Percentiles rank a stretch among this genome's conserved stretches.
Evolutionary conservation across 352 stramenopile species (phyloP).

Genomic region (Globisporangium nodosum): DNA sequence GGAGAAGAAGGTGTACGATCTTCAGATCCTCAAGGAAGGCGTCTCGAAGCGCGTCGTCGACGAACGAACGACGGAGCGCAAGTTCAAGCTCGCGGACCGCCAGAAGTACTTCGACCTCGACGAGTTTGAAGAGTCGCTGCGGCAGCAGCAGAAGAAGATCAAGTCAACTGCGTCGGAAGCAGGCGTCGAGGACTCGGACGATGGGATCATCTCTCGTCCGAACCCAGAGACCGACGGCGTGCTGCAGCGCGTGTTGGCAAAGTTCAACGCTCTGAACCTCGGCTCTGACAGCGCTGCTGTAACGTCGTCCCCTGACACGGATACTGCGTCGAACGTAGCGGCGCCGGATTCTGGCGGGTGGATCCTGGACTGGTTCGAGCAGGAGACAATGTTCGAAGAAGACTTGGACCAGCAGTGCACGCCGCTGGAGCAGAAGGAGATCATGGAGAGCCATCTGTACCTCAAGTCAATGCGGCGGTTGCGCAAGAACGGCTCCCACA

Average conservation of each 20-base stretch:
- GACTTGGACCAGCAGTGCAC: constrained; percentile 77
- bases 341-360: constrained; percentile 15
- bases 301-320: constrained; percentile 1
- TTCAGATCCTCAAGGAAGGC: constrained; percentile 88
- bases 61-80: constrained; percentile 76
- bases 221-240: constrained; percentile 45
- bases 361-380: constrained; percentile 84
- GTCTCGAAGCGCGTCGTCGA: constrained; percentile 88
- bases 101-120: constrained; percentile 84
- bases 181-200: background rate
- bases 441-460: constrained; percentile 66
- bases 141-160: constrained; percentile 19
- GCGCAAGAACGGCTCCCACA: constrained; percentile 22
- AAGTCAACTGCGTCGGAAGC: background rate
- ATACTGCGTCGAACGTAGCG: background rate
- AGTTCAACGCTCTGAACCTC: constrained; percentile 20
- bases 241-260: constrained; percentile 39
- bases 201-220: background rate
- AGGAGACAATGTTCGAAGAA: constrained; percentile 90
- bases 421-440: constrained; percentile 61
- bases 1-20: constrained; percentile 91
- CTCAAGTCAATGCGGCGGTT: constrained; percentile 60
- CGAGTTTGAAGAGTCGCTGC: constrained; percentile 72
- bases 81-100: constrained; percentile 75
- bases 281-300: constrained; percentile 2